These are phyloP conservation scores for Apodospora peruviana DNA, from an alignment of 495 filamentous ascomycete genomes.

Conservation along the genomic window DNA sequence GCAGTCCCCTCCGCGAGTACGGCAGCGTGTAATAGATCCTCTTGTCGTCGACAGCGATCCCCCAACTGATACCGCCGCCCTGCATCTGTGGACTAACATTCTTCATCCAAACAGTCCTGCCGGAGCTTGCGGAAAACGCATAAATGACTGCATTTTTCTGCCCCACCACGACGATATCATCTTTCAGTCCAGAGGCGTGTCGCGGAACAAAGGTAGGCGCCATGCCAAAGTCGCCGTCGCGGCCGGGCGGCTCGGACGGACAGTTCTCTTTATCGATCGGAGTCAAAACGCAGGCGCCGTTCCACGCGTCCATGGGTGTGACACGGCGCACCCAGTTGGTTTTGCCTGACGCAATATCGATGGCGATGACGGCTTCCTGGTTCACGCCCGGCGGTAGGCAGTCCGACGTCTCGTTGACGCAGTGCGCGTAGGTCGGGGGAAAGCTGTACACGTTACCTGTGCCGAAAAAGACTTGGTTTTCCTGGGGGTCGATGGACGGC, in stretches of 20 bases:
- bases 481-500: constrained; percentile 29
- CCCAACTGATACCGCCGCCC: constrained; percentile 32
- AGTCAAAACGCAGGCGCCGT: constrained; percentile 17
- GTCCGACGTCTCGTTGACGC: constrained; percentile 8
- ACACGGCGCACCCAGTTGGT: constrained; percentile 28
- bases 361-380: constrained; percentile 29
- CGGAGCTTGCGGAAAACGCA: constrained; percentile 22
- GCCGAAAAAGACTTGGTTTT: constrained; percentile 32
- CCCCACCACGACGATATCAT: constrained; percentile 28
- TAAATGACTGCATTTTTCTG: constrained; percentile 34
- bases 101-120: constrained; percentile 22
- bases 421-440: constrained; percentile 15
- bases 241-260: constrained; percentile 20
- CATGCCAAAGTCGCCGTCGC: constrained; percentile 35
- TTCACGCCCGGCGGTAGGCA: constrained; percentile 16
- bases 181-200: neutral
- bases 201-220: constrained; percentile 24
- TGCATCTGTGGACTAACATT: constrained; percentile 16
- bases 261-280: constrained; percentile 15
- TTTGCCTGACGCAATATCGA: constrained; percentile 21
- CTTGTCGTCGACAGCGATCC: constrained; percentile 28
- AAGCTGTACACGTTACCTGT: constrained; percentile 32
- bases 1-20: constrained; percentile 11
- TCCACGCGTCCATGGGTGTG: constrained; percentile 21
- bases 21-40: constrained; percentile 27